Conservation (phyloP, 179 eudicot species). For the Patellifolia procumbens region DNA sequence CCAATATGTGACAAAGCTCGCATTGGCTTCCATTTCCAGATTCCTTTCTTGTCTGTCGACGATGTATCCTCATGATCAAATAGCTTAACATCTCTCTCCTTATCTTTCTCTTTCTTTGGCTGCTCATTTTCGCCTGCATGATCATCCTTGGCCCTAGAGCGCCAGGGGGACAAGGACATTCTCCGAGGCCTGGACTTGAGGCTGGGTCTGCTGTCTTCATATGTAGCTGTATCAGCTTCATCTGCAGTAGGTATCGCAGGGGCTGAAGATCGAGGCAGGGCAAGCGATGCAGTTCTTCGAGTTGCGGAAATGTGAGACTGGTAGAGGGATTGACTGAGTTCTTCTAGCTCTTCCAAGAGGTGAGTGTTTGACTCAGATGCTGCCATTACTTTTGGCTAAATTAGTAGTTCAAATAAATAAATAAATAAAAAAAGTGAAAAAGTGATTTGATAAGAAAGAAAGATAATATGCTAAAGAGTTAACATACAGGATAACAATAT, state of each 20-base stretch:
- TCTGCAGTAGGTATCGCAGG: conserved; percentile 55
- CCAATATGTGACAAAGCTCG: conserved; percentile 83
- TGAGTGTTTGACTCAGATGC: conserved; percentile 60
- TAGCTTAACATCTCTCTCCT: conserved; percentile 31
- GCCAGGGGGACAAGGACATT: conserved; percentile 91
- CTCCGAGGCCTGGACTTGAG: conserved; percentile 65
- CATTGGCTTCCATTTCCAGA: conserved; percentile 98
- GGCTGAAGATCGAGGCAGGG: conserved; percentile 57
- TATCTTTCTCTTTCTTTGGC: conserved; percentile 10
- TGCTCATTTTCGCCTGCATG: conserved; percentile 17
- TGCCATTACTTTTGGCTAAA: conserved; percentile 30
- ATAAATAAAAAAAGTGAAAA: neutral
- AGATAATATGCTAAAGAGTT: conserved; percentile 7
- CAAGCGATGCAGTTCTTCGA: conserved; percentile 79
- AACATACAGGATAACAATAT: neutral
- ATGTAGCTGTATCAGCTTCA: conserved; percentile 25
- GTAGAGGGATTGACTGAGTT: conserved; percentile 68
- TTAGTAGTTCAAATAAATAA: neutral
- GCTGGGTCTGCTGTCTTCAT: conserved; percentile 35
- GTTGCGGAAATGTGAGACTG: conserved; percentile 54
- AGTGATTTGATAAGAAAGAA: conserved; percentile 1
- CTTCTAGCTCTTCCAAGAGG: conserved; percentile 78
- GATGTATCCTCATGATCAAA: conserved; percentile 34
- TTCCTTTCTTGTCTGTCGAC: conserved; percentile 61
- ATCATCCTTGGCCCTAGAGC: conserved; percentile 57